Base-by-base conservation (phyloP, 192 early-diverging fungal species). In the Podila epigama region DNA sequence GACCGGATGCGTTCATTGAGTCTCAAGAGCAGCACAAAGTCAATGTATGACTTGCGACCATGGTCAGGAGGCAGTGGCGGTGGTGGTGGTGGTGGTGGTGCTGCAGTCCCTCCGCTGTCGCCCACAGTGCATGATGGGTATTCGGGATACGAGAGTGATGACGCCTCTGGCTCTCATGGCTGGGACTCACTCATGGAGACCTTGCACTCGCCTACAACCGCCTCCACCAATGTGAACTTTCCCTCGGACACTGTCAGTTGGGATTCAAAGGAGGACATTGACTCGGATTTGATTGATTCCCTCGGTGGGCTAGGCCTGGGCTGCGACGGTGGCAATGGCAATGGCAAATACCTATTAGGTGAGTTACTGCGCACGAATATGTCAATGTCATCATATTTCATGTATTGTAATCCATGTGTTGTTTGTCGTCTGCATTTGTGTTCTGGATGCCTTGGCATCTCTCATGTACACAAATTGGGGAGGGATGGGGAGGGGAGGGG, bases 141-240 rank as follows among this genome's bases (percentile, higher is more conserved):
- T 25, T 55, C 55, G 37, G 73, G 61, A 13, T 68, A 77, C 54
- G 73, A 77, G 1, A 68, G 66, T 32, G 73, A 68, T 39, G 73
- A 77, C 28, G 44, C 58, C 2, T 33, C 58, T 13, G 35, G 55
- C 25, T 63, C 73, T 0, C 73, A 63, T 20, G 66, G 61, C 40
- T 77, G 73, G 73, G 73, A 77, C 42, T 68, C 73, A 5, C 48
- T 77, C 25, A 77, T 77, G 73, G 73, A 77, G 10, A 77, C 73
- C 18, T 11, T 77, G 28, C 31, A 64, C 32, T 77, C 73, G 29
- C 73, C 73, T 8, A 77, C 73, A 1, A 6, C 54, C 13, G 37
- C 66, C 8, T 44, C 52, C 27, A 44, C n/a, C n/a, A n/a, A n/a
- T n/a, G n/a, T 44, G 41, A 44, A 15, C 0, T n/a, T 59, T 15